phyloP scores from a whole-genome alignment of 768 basidiomycete genomes.

The Termitomyces sp. region DNA sequence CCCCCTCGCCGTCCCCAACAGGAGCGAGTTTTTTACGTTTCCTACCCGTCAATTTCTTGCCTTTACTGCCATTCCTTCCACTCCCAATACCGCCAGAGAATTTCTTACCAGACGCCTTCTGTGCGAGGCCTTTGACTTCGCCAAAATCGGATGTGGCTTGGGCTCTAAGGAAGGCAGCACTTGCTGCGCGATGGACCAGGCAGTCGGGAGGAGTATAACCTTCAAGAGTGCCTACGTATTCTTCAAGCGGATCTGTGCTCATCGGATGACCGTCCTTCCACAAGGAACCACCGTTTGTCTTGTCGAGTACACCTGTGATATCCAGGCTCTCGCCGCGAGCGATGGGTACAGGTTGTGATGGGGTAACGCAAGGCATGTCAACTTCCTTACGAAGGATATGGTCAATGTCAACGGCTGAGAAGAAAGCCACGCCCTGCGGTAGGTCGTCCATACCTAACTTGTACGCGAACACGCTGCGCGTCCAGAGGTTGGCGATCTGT shows the following conservation, averaged over 20 bases:
- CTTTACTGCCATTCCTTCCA: constrained; percentile 15
- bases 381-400: constrained; percentile 91
- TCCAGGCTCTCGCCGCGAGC: constrained; percentile 85
- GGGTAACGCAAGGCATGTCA: constrained; percentile 93
- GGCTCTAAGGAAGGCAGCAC: constrained; percentile 67
- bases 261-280: constrained; percentile 58
- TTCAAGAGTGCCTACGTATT: constrained; percentile 31
- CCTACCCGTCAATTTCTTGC: constrained; percentile 10
- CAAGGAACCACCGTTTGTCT: constrained; percentile 70
- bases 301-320: constrained; percentile 60
- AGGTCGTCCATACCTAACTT: constrained; percentile 95
- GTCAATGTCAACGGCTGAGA: constrained; percentile 95
- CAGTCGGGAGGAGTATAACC: constrained; percentile 60
- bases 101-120: constrained; percentile 43
- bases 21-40: constrained; percentile 1
- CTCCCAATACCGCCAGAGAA: constrained; percentile 29
- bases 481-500: constrained; percentile 96
- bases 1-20: constrained; percentile 37
- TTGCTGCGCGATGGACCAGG: constrained; percentile 59
- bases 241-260: constrained; percentile 24
- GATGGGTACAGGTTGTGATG: constrained; percentile 81
- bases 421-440: constrained; percentile 94
- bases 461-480: constrained; percentile 84
- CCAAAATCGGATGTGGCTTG: constrained; percentile 71
- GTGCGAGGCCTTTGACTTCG: constrained; percentile 68